phyloP scores from a whole-genome alignment of 2,329 filamentous ascomycete species.

The Diplocarpon mali region DNA sequence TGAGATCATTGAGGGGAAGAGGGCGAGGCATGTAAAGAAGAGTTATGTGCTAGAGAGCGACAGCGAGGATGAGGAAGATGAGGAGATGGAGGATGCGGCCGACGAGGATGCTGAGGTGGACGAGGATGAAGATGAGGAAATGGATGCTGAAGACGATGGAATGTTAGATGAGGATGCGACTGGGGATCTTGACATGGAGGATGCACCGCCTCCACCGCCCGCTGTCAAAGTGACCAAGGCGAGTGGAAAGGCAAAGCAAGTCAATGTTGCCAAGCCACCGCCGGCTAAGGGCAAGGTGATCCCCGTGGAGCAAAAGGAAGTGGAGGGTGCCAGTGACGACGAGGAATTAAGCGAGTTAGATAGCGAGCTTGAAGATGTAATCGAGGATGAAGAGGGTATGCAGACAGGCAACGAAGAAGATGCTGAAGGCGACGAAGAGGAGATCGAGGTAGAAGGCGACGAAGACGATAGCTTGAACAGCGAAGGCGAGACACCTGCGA shows the following conservation, averaged over 20 bases:
- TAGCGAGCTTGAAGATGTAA: slow-evolving; percentile 32
- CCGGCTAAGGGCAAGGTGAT: slow-evolving; percentile 13
- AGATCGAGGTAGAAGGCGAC: slow-evolving; percentile 29
- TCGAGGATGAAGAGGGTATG: slow-evolving; percentile 38
- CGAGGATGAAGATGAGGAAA: slow-evolving; percentile 24
- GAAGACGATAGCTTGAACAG: slow-evolving; percentile 28
- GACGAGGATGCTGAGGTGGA: slow-evolving; percentile 14
- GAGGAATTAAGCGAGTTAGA: slow-evolving; percentile 28
- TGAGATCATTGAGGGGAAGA: slow-evolving; percentile 25
- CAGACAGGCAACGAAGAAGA: slow-evolving; percentile 29
- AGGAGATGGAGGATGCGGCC: slow-evolving; percentile 16
- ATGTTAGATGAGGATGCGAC: slow-evolving; percentile 36
- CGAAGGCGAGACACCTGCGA: slow-evolving; percentile 32
- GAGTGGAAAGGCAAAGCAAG: slow-evolving; percentile 16
- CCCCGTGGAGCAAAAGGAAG: slow-evolving; percentile 25
- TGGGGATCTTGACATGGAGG: slow-evolving; percentile 29
- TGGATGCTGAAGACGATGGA: slow-evolving; percentile 30
- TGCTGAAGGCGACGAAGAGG: slow-evolving; percentile 37
- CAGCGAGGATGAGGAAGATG: slow-evolving; percentile 27
- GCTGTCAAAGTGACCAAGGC: slow-evolving; percentile 25
- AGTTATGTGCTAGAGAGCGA: slow-evolving; percentile 37
- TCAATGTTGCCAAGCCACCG: slow-evolving; percentile 20
- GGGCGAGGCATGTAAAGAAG: slow-evolving; percentile 26
- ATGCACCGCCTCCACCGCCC: slow-evolving; percentile 22
- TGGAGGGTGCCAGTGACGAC: slow-evolving; percentile 24